Evolutionary conservation across 2,329 filamentous ascomycete species (phyloP).

Genomic region (Calonectria hawksworthii): DNA sequence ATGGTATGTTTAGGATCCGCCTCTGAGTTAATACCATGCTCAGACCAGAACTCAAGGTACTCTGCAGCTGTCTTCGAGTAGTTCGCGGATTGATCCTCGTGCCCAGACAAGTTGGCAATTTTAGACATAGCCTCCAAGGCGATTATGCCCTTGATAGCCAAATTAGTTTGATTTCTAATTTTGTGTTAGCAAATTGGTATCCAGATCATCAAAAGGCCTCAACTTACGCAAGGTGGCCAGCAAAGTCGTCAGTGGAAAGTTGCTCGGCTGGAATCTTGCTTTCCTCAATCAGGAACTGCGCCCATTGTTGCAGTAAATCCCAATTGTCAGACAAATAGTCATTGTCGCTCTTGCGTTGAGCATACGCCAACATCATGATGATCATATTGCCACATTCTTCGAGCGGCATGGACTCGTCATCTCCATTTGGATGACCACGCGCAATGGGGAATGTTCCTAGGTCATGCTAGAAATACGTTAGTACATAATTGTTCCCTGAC

Average conservation of each 20-base stretch:
- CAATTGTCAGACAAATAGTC: constrained; percentile 76
- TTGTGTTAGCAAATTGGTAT: neutral
- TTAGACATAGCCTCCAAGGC: constrained; percentile 85
- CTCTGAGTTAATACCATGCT: constrained; percentile 78
- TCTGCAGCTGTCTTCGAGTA: constrained; percentile 74
- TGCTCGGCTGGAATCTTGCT: constrained; percentile 82
- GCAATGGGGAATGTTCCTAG: constrained; percentile 80
- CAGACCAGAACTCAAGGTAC: constrained; percentile 82
- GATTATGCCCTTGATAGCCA: constrained; percentile 87
- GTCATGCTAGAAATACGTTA: constrained; percentile 70
- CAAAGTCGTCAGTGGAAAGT: constrained; percentile 87
- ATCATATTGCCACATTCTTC: constrained; percentile 88
- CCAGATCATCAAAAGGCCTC: too few species aligned
- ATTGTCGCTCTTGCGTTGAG: constrained; percentile 67
- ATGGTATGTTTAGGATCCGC: constrained; percentile 77
- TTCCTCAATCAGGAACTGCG: constrained; percentile 80
- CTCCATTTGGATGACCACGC: constrained; percentile 77
- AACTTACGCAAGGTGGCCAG: constrained; percentile 60
- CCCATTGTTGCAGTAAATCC: constrained; percentile 82
- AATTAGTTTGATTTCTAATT: constrained; percentile 79
- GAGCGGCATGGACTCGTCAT: constrained; percentile 82
- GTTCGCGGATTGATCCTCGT: constrained; percentile 68
- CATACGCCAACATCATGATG: constrained; percentile 82
- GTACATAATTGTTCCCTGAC: too few species aligned
- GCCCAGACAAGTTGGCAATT: constrained; percentile 73